Conservation (phyloP, 257 asterid species). For the Solanum boliviense region DNA sequence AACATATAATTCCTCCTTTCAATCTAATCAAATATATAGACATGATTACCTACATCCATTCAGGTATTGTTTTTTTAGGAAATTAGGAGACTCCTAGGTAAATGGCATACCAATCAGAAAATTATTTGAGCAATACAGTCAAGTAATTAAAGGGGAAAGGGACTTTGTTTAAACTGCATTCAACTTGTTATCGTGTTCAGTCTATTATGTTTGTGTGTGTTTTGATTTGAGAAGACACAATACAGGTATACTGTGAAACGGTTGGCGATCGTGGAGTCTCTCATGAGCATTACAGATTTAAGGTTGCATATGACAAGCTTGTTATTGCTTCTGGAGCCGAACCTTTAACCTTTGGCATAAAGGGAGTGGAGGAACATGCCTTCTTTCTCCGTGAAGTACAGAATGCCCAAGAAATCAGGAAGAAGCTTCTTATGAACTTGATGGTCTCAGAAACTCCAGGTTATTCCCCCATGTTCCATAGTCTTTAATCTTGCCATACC, state of each 20-base stretch:
- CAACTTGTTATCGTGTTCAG: neutral
- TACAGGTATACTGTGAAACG: constrained; percentile 67
- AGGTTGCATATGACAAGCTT: constrained; percentile 87
- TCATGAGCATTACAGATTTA: constrained; percentile 44
- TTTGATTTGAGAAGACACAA: neutral
- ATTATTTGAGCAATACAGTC: neutral
- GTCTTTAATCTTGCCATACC: neutral
- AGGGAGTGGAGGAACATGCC: constrained; percentile 75
- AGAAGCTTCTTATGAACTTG: constrained; percentile 75
- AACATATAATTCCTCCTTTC: neutral
- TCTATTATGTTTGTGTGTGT: neutral
- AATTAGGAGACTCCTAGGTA: neutral
- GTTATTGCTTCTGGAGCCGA: constrained; percentile 88
- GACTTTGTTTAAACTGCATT: neutral
- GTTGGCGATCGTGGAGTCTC: constrained; percentile 24
- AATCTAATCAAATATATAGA: neutral
- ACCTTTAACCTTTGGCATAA: constrained; percentile 81
- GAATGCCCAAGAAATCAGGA: constrained; percentile 91
- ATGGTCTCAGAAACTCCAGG: constrained; percentile 95
- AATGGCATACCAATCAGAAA: neutral
- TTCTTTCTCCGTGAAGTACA: constrained; percentile 78
- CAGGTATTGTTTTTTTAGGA: neutral
- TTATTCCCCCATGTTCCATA: constrained; percentile 2
- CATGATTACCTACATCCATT: neutral
- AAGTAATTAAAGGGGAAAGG: neutral